These are phyloP conservation scores for Stagonosporopsis vannaccii DNA, from an alignment of 2,329 filamentous ascomycete species.

Conservation along the genomic window DNA sequence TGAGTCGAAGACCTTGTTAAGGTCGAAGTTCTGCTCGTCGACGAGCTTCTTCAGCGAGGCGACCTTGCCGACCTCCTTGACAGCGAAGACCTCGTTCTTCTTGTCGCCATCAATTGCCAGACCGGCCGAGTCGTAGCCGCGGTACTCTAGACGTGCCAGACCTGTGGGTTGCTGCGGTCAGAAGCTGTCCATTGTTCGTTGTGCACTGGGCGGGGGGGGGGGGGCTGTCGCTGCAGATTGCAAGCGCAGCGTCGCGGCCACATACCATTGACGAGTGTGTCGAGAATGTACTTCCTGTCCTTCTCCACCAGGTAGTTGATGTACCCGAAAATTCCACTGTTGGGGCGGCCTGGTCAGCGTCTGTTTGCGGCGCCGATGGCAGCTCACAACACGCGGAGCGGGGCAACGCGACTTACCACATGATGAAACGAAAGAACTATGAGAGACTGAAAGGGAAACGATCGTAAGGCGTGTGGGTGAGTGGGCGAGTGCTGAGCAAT, in stretches of 20 bases:
- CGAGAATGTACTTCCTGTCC: conserved; percentile 94
- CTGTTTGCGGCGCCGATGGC: conserved; percentile 9
- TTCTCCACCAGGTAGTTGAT: conserved; percentile 99
- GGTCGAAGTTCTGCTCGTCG: conserved; percentile 80
- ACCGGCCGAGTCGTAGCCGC: conserved; percentile 97
- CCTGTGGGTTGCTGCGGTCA: conserved; percentile 61
- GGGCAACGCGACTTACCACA: conserved; percentile 48
- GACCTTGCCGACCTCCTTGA: conserved; percentile 99
- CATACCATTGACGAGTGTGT: conserved; percentile 94
- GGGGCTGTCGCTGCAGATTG: conserved; percentile 9
- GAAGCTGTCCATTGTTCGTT: conserved; percentile 20
- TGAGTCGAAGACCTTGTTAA: conserved; percentile 94
- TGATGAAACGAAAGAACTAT: conserved; percentile 43
- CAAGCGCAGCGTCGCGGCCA: conserved; percentile 23
- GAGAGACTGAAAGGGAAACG: conserved; percentile 35
- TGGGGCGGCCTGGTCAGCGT: conserved; percentile 28
- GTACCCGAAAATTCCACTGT: conserved; percentile 94
- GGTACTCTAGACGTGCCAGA: conserved; percentile 94
- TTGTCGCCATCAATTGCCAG: conserved; percentile 96
- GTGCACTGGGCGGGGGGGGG: too few species aligned
- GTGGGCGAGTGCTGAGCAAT: conserved; percentile 23
- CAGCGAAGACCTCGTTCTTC: conserved; percentile 96
- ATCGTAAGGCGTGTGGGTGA: conserved; percentile 31
- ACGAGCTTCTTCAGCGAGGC: conserved; percentile 95
- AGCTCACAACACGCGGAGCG: conserved; percentile 18